Base-by-base conservation (phyloP, 495 filamentous ascomycete genomes). In the Opeltia flavorubescens region DNA sequence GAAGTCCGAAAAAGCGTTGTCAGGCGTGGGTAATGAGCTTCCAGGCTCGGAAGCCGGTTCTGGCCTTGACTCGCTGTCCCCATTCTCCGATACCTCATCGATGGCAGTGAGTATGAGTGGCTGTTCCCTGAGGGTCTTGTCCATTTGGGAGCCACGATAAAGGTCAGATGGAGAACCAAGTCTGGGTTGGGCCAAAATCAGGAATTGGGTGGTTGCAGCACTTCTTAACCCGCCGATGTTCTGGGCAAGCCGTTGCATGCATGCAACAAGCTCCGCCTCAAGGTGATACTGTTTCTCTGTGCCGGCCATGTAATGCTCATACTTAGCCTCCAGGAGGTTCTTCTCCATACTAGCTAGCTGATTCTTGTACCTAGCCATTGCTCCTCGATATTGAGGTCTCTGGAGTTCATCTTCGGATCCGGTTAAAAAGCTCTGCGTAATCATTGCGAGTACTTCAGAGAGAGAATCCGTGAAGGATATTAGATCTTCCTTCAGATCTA, bases 171-270 rank as follows among this genome's bases (percentile, higher is more conserved):
- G 15, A 8, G 21, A 9, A 25, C 17, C 38, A 9, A 41, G n/a
- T 5, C 48, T 60, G 1, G 76, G 66, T 52, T 88, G 81, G 49
- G 74, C 75, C 21, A 95, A 66, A 23, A 96, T 71, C 27, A 78
- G 74, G 55, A 96, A 94, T 56, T 98, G 91, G 6, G 89, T 84
- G 15, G 78, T 74, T 18, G 91, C 87, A 29, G 91, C 87, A 65
- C 86, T 94, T 41, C 87, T 76, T 58, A 98, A 65, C 2, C 89
- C 91, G 55, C 91, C 89, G 50, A 96, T 78, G 53, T 87, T 85
- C 58, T 98, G 91, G 9, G 84, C 78, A 31, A 98, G 75, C 35
- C 79, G 80, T 54, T 94, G 86, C 64, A 95, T 76, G 52, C 83
- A 91, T 44, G 84, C 80, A 18, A 94, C 80, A 12, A 96, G 71